phyloP scores from a whole-genome alignment of 2,329 filamentous ascomycete genomes.

The Sporothrix brunneoviolacea region DNA sequence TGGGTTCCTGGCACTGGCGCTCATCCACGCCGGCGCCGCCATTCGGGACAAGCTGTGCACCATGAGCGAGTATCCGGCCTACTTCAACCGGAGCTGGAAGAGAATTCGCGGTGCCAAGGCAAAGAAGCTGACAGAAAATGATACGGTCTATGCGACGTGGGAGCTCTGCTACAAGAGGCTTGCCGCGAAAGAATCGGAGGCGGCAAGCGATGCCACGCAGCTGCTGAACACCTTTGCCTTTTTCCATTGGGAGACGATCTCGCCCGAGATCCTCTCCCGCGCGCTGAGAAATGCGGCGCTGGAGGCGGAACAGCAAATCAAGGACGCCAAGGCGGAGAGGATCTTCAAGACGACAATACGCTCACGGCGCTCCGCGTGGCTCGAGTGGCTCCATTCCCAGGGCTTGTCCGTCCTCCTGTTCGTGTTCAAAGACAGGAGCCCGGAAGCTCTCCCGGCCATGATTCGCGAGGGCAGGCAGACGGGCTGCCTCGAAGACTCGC shows the following conservation, averaged over 20 bases:
- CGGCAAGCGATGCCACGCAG: not conserved
- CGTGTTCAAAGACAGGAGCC: not conserved
- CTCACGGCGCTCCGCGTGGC: too few relatives aligned
- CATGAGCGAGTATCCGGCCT: not conserved
- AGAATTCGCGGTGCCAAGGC: not conserved
- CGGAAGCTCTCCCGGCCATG: not conserved
- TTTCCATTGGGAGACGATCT: not conserved
- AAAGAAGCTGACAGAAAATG: not conserved
- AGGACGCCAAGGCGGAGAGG: too few relatives aligned
- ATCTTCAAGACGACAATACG: too few relatives aligned
- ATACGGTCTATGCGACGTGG: slow-evolving; percentile 2
- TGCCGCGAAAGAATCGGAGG: not conserved
- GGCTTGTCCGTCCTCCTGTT: too few relatives aligned
- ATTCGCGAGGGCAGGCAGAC: not conserved
- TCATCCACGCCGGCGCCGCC: slow-evolving; percentile 2
- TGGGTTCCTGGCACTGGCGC: not conserved
- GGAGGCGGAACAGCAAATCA: not conserved
- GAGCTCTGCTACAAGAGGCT: slow-evolving; percentile 1
- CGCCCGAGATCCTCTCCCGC: not conserved
- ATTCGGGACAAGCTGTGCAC: not conserved
- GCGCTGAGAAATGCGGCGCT: not conserved
- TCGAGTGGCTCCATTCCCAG: too few relatives aligned
- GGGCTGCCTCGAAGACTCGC: too few relatives aligned
- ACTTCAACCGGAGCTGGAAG: not conserved
- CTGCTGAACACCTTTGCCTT: slow-evolving; percentile 1